phyloP scores from a whole-genome alignment of 345 rosid genomes.

The Boechera divaricarpa region DNA sequence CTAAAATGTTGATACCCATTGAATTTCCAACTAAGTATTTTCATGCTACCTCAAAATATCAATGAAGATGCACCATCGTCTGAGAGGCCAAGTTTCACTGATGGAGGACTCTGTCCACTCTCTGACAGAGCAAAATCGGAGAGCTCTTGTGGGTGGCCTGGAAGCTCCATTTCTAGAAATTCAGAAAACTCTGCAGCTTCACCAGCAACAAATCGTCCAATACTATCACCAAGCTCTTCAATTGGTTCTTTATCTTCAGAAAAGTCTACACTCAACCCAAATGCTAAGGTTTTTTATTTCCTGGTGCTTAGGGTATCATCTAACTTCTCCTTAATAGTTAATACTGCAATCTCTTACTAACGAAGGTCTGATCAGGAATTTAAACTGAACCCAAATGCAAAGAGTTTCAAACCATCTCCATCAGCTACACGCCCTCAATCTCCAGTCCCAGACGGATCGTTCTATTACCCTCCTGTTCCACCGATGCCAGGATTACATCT shows the following conservation, averaged over 20 bases:
- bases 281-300: slow-evolving; percentile 69
- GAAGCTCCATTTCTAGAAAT: slow-evolving; percentile 60
- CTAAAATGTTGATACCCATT: neutral
- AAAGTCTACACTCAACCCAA: slow-evolving; percentile 78
- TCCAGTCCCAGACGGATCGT: slow-evolving; percentile 68
- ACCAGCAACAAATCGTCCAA: slow-evolving; percentile 56
- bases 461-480: slow-evolving; percentile 65
- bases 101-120: slow-evolving; percentile 45
- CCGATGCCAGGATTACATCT: slow-evolving; percentile 70
- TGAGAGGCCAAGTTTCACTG: slow-evolving; percentile 31
- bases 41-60: slow-evolving; percentile 39
- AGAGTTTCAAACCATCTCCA: slow-evolving; percentile 86
- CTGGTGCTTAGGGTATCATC: neutral
- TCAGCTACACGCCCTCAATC: slow-evolving; percentile 71
- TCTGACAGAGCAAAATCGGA: slow-evolving; percentile 48
- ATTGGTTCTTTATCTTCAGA: slow-evolving; percentile 74
- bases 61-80: slow-evolving; percentile 51
- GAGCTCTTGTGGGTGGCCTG: slow-evolving; percentile 48
- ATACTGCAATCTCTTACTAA: neutral
- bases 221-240: slow-evolving; percentile 84
- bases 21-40: slow-evolving; percentile 16
- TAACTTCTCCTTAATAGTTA: neutral
- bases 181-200: slow-evolving; percentile 54
- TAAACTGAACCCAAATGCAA: slow-evolving; percentile 92
- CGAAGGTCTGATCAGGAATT: slow-evolving; percentile 66